phyloP scores from a whole-genome alignment of 2,329 filamentous ascomycete genomes.

The Berkeleyomyces basicola region DNA sequence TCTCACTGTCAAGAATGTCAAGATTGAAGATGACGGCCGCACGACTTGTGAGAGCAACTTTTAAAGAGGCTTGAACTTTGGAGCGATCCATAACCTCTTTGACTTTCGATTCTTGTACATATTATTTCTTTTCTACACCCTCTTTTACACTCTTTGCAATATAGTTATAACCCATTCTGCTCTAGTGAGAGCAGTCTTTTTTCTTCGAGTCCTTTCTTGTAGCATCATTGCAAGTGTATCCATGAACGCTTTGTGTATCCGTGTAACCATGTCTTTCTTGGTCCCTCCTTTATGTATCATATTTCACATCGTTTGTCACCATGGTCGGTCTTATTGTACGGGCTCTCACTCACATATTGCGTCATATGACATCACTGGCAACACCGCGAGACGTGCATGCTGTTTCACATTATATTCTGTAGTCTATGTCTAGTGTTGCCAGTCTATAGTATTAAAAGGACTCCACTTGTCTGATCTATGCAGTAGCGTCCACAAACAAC shows the following conservation, averaged over 20 bases:
- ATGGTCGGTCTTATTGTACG: neutral
- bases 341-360: neutral
- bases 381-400: neutral
- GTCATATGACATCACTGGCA: neutral
- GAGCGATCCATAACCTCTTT: neutral
- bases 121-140: neutral
- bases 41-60: constrained; percentile 22
- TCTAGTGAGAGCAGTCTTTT: too few relatives aligned
- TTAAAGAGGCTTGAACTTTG: constrained; percentile 4
- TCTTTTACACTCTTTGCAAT: too few relatives aligned
- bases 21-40: constrained; percentile 22
- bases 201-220: too few relatives aligned
- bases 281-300: neutral
- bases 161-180: too few relatives aligned
- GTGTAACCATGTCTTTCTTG: neutral
- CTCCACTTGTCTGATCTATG: constrained; percentile 2
- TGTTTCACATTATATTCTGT: constrained; percentile 10
- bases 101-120: neutral
- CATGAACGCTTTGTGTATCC: neutral
- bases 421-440: constrained; percentile 12
- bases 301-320: too few relatives aligned
- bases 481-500: neutral
- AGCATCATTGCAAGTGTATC: neutral
- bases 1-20: constrained; percentile 35
- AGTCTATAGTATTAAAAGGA: constrained; percentile 12